Percentiles rank a stretch among this genome's conserved stretches.
phyloP scores from a whole-genome alignment of 768 basidiomycete species.

The Hemileccinum impolitum region DNA sequence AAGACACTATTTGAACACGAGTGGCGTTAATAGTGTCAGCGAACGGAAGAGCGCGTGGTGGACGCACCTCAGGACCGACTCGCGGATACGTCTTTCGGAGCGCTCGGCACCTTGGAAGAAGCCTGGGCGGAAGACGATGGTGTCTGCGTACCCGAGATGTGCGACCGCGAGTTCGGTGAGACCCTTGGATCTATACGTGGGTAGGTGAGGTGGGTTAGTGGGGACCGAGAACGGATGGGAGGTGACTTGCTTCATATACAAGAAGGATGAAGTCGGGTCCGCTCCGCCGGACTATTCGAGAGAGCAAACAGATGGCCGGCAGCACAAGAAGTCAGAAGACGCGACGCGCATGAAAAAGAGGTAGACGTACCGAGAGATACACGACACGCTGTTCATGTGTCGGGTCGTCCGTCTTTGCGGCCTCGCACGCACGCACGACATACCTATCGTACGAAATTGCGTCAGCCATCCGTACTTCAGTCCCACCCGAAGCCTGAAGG shows the following conservation, averaged over 20 bases:
- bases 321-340: neutral
- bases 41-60: no score
- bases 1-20: constrained; percentile 30
- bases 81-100: constrained; percentile 35
- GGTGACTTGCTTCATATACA: constrained; percentile 46
- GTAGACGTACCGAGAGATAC: constrained; percentile 53
- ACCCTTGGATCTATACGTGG: constrained; percentile 59
- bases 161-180: constrained; percentile 69
- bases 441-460: constrained; percentile 41
- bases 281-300: constrained; percentile 44
- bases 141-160: constrained; percentile 63
- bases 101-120: constrained; percentile 50
- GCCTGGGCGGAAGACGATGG: constrained; percentile 66
- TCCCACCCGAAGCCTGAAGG: no score
- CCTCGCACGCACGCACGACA: constrained; percentile 69
- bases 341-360: constrained; percentile 24
- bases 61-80: constrained; percentile 44
- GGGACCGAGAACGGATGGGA: neutral
- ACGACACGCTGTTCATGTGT: constrained; percentile 54
- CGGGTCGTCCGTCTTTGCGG: constrained; percentile 50
- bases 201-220: neutral
- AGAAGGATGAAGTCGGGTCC: constrained; percentile 43
- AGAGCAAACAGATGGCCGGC: no score
- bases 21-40: no score
- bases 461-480: neutral